phyloP scores from a whole-genome alignment of 345 rosid genomes.

The Raphanus raphanistrum region DNA sequence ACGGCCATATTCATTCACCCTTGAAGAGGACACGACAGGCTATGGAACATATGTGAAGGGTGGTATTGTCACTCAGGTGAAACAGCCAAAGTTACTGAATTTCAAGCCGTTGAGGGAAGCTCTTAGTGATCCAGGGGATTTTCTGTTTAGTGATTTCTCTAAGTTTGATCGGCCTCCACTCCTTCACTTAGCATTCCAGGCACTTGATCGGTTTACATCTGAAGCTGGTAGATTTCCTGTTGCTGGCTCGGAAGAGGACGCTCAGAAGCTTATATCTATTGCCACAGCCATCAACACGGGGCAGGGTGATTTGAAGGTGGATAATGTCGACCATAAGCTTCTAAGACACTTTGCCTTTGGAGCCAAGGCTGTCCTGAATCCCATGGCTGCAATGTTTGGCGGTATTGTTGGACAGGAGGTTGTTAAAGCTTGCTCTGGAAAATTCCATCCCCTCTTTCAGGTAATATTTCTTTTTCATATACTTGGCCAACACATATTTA shows the following conservation, averaged over 20 bases:
- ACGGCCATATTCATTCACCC: conserved; percentile 83
- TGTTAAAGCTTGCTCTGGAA: conserved; percentile 98
- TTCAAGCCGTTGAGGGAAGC: background rate
- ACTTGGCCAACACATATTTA: background rate
- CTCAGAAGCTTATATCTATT: conserved; percentile 66
- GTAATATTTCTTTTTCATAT: conserved; percentile 38
- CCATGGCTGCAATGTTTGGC: conserved; percentile 99
- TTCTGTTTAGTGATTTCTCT: conserved; percentile 3
- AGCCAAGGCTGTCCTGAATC: conserved; percentile 93
- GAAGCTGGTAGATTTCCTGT: conserved; percentile 75
- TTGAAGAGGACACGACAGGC: conserved; percentile 85
- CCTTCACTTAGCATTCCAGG: background rate
- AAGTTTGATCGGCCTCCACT: background rate
- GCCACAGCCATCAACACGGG: conserved; percentile 62
- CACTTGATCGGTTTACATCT: conserved; percentile 17
- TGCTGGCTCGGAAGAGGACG: conserved; percentile 93
- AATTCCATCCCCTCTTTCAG: conserved; percentile 97
- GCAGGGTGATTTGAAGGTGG: conserved; percentile 69
- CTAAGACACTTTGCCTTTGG: conserved; percentile 87
- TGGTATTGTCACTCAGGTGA: conserved; percentile 5
- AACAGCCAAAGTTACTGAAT: background rate
- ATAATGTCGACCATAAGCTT: conserved; percentile 73
- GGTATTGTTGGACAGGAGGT: conserved; percentile 98
- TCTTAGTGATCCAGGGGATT: background rate
- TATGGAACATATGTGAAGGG: conserved; percentile 20